A percentile compares a stretch with the other conserved stretches of the same genome.
phyloP scores from a whole-genome alignment of 176 grass and related monocot species.

The Chrysopogon serrulatus region DNA sequence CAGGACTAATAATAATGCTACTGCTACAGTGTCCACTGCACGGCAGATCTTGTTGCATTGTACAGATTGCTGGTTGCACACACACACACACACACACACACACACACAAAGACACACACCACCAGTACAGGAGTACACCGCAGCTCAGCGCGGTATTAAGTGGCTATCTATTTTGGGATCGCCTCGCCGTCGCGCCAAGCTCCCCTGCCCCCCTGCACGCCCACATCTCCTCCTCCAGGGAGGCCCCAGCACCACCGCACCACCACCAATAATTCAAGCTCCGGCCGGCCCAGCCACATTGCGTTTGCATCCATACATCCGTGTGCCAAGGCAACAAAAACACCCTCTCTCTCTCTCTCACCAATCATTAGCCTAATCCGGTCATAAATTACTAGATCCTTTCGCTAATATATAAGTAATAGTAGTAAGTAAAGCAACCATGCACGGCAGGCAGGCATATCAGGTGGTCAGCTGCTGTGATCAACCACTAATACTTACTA shows the following conservation, averaged over 20 bases:
- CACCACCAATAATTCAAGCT: conserved; percentile 4
- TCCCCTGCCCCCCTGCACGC: conserved; percentile 45
- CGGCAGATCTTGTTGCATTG: conserved; percentile 13
- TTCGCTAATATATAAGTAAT: background rate
- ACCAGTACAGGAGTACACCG: background rate
- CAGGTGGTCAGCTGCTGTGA: background rate
- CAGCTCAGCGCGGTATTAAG: background rate
- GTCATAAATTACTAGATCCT: background rate
- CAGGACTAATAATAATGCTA: background rate
- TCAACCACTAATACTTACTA: background rate
- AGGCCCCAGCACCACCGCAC: background rate
- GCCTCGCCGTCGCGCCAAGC: conserved; percentile 23
- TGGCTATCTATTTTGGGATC: conserved; percentile 20
- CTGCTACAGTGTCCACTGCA: background rate
- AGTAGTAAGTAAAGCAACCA: background rate
- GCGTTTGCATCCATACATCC: background rate
- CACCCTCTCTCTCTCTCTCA: background rate
- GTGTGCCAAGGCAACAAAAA: background rate
- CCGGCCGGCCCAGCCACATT: background rate
- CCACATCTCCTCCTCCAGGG: background rate
- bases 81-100: background rate
- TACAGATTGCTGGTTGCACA: background rate
- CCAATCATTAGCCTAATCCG: conserved; percentile 9
- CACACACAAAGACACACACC: background rate
- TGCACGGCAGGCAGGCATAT: background rate